Evolutionary conservation across 2,329 filamentous ascomycete genomes (phyloP), one percentile per base, ranked within the genome.

Genomic region (Cordyceps javanica): DNA sequence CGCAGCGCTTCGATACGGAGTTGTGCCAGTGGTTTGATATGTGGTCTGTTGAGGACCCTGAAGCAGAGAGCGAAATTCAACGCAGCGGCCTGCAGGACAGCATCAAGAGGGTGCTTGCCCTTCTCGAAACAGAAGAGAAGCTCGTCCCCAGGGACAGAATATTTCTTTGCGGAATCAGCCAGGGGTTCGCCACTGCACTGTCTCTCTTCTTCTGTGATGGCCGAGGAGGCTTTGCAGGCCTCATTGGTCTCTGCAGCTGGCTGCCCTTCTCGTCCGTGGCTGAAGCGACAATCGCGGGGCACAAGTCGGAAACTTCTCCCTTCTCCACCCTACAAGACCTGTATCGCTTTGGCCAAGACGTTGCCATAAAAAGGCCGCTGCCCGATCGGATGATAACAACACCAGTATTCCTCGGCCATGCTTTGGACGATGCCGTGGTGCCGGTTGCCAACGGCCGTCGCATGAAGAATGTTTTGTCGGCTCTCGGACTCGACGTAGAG

Each of bases 1-100:
- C 53, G 8, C 14, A 48, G n/a, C 53, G 53, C 21, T 48, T 55
- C n/a, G 23, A 23, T 23, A n/a, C 14, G 21, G 11, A 26, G 5
- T 5, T 55, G 42, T 55, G 42, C 2, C 53, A 55, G n/a, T 55
- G 53, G 42, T 55, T 55, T n/a, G 53, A 55, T 23, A 48, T 55
- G 21, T 55, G 53, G 42, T 13, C 19, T 3, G 53, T 55, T 2
- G 53, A 36, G 16, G 32, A 46, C 4, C 53, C 53, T 2, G 42
- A 48, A 8, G 16, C 8, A 21, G 21, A 39, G 23, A 39, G 30
- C 32, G 53, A 55, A 1, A n/a, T 46, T 13, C 53, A 55, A 19
- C 42, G 23, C 5, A 21, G 23, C 53, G 42, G 42, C 42, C 30
- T 55, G 30, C 13, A 21, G 6, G 4, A 30, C 16, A 48, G 53